Base-by-base conservation (phyloP, 2,329 filamentous ascomycete genomes). In the Cladophialophora bantiana region DNA sequence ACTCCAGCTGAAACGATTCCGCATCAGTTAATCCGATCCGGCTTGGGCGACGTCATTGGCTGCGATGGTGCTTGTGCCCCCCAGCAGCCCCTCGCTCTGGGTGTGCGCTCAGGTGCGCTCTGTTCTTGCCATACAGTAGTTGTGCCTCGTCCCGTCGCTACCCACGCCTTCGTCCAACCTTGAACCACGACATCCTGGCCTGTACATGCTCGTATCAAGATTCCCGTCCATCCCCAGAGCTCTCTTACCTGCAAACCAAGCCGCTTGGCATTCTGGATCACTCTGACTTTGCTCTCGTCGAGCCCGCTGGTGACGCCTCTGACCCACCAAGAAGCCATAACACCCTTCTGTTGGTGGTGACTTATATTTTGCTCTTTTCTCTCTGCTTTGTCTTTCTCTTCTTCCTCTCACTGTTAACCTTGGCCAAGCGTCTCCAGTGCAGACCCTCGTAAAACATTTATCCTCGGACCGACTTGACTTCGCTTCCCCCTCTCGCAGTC, bases 31-130 rank as follows among this genome's bases (percentile, higher is more conserved):
- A 55, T 36, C 53, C 53, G 53, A n/a, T 54, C 59, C 59, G 59
- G 50, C 59, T 62, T 18, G 59, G 59, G 9, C n/a, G 34, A 62
- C 59, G 48, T 62, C 59, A 62, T 50, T 6, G 15, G 31, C 31
- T 59, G n/a, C 31, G 3, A 36, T 58, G 40, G 12, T n/a, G 12
- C 40, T 42, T 4, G 40, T n/a, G 10, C 7, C 18, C n/a, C 26
- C 31, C 18, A 6, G 10, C 32, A 31, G 56, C 34, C 20, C 35
- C 15, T 12, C 34, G 34, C 13, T 36, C 55, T 15, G 9, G 7
- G 1, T 31, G 26, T 59, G 9, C 5, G 50, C 26, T 53, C 50
- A 15, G 56, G 18, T 59, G 13, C 53, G 34, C n/a, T 53, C 26
- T 12, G 18, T 18, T 26, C 45, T 50, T 7, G 5, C 45, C 13